Conservation (phyloP, 192 early-diverging fungal species). For the Coemansia guatemalensis region DNA sequence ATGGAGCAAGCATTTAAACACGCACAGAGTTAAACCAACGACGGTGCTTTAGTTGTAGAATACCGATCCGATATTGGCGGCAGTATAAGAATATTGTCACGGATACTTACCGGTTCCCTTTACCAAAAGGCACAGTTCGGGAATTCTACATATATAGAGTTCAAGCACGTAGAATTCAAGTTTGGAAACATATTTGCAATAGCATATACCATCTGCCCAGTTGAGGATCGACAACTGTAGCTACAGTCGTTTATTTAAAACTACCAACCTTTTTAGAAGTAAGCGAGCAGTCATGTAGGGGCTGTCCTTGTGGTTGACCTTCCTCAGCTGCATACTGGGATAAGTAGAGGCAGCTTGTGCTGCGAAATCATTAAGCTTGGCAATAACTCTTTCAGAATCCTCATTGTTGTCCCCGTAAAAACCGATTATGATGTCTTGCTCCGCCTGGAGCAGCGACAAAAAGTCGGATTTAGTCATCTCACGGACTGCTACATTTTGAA, state of each 20-base stretch:
- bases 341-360: slow-evolving; percentile 10
- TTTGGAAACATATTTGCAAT: not conserved
- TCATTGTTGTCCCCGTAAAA: slow-evolving; percentile 24
- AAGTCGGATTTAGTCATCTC: slow-evolving; percentile 31
- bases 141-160: slow-evolving; percentile 20
- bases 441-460: slow-evolving; percentile 13
- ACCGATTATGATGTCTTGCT: slow-evolving; percentile 26
- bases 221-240: not conserved
- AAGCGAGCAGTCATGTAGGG: slow-evolving; percentile 49
- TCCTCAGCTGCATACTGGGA: slow-evolving; percentile 31
- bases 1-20: not conserved
- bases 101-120: slow-evolving; percentile 5
- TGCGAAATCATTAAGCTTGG: slow-evolving; percentile 24
- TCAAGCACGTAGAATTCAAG: not conserved
- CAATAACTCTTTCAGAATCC: slow-evolving; percentile 21
- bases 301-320: slow-evolving; percentile 30
- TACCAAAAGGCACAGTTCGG: slow-evolving; percentile 33
- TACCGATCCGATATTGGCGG: not conserved
- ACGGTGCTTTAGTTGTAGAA: not conserved
- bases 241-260: not conserved
- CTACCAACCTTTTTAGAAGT: slow-evolving; percentile 34
- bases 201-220: not conserved
- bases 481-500: not conserved
- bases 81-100: not conserved
- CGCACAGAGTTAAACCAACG: not conserved